Evolutionary conservation across 805 yeast genomes (phyloP), one percentile per base, ranked within the genome.

Genomic region (Vanderwaltozyma verrucispora): DNA sequence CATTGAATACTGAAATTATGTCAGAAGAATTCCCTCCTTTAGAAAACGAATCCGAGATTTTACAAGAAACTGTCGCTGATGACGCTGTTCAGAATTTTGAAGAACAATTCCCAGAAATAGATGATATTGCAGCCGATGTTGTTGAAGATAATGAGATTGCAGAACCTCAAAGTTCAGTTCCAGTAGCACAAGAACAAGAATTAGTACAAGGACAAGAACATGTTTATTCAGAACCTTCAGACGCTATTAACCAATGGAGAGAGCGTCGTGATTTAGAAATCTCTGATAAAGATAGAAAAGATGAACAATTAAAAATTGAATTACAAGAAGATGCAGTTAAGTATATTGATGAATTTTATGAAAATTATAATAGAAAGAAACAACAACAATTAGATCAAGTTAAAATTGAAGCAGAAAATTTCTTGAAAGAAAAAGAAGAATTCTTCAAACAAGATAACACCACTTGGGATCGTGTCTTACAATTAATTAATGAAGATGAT

Each of bases 331-430:
- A 80, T 44, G 97, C 97, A 9, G 74, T 75, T 53, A 76, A 77
- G 56, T 78, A 86, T 37, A 75, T 87, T 53, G 96, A 89, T 58
- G 95, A 83, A 46, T 89, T 89, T 60, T 89, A 89, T 61, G 95
- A 85, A 50, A 80, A 79, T 54, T 89, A 89, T 69, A 87, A 85
- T 64, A 68, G 71, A 54, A 88, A 88, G 66, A 81, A 77, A 60
- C 89, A 85, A 37, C 72, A 72, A 46, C 74, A 77, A 36, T 64
- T 78, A 39, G 77, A 74, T 42, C 70, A 72, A 41, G 79, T 83
- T 11, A 68, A 69, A 55, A 65, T 67, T 36, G 92, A 81, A 48
- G 84, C 85, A 49, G 77, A 74, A 47, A 75, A 73, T 42, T 87
- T 80, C 56, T 57, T 83, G 44, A 74, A 71, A 39, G 76, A 80